phyloP scores from a whole-genome alignment of 306 rosid genomes.

The Purshia tridentata region DNA sequence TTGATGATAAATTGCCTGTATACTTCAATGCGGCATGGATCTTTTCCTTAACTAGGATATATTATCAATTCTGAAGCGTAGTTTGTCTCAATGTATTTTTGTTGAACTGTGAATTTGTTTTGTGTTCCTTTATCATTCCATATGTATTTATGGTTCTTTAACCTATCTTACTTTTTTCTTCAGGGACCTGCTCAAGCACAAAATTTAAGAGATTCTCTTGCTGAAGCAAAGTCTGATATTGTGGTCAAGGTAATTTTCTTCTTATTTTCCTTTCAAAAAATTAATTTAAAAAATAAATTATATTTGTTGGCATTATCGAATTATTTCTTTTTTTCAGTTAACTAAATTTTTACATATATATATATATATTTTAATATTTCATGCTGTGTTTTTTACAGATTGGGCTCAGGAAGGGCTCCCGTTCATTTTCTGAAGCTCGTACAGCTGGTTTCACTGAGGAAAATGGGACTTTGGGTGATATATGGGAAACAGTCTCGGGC shows the following conservation, averaged over 20 bases:
- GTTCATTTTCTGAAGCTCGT: slow-evolving; percentile 84
- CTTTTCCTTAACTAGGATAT: too few relatives aligned
- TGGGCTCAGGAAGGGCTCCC: slow-evolving; percentile 96
- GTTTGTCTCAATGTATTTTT: neutral
- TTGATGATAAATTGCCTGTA: too few relatives aligned
- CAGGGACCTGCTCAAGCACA: slow-evolving; percentile 99
- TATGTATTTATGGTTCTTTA: neutral
- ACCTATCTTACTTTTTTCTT: neutral
- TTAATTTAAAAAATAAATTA: neutral
- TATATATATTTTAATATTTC: neutral
- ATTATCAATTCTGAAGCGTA: too few relatives aligned
- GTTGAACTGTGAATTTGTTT: neutral
- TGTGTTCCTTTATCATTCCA: neutral
- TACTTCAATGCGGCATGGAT: too few relatives aligned
- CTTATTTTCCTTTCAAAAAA: neutral
- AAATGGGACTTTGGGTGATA: slow-evolving; percentile 91
- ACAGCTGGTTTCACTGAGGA: slow-evolving; percentile 88
- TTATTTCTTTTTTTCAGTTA: neutral
- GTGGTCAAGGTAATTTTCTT: slow-evolving; percentile 75
- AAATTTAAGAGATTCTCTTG: slow-evolving; percentile 85
- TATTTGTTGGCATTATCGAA: neutral
- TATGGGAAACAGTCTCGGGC: slow-evolving; percentile 74
- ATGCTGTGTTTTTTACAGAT: slow-evolving; percentile 43
- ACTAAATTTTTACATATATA: neutral
- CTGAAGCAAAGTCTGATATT: slow-evolving; percentile 80